Conservation (phyloP, 768 basidiomycete species). For the Floccularia luteovirens region DNA sequence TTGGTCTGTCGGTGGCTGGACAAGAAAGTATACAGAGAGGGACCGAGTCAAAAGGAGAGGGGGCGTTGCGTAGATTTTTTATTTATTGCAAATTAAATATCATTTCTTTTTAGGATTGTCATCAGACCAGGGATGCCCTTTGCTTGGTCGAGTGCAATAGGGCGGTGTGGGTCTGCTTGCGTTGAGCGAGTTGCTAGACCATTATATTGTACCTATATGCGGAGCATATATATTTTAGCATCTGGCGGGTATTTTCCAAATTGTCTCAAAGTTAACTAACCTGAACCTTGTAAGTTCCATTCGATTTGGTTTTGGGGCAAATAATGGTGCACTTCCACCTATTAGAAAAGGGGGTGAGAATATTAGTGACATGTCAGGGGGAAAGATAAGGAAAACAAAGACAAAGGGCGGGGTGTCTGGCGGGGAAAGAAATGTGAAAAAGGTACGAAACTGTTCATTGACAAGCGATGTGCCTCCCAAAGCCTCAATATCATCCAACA, state of each 20-base stretch:
- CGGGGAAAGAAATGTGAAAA: too few species aligned
- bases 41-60: too few species aligned
- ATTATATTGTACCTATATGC: conserved; percentile 49
- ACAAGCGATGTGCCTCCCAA: conserved; percentile 55
- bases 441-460: conserved; percentile 48
- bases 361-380: conserved; percentile 4
- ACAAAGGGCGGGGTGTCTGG: too few species aligned
- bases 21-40: too few species aligned
- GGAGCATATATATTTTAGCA: neutral
- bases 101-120: conserved; percentile 51
- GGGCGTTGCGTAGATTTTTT: too few species aligned
- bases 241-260: conserved; percentile 2
- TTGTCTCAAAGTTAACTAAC: conserved; percentile 27
- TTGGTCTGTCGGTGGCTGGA: too few species aligned
- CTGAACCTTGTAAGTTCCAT: conserved; percentile 51
- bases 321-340: conserved; percentile 65
- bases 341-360: conserved; percentile 6
- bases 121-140: conserved; percentile 65
- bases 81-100: too few species aligned
- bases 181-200: conserved; percentile 51
- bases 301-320: conserved; percentile 38
- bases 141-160: conserved; percentile 54
- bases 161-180: conserved; percentile 47
- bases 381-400: neutral
- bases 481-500: conserved; percentile 41